Base-by-base conservation (phyloP, 257 asterid genomes). In the Ballota nigra region DNA sequence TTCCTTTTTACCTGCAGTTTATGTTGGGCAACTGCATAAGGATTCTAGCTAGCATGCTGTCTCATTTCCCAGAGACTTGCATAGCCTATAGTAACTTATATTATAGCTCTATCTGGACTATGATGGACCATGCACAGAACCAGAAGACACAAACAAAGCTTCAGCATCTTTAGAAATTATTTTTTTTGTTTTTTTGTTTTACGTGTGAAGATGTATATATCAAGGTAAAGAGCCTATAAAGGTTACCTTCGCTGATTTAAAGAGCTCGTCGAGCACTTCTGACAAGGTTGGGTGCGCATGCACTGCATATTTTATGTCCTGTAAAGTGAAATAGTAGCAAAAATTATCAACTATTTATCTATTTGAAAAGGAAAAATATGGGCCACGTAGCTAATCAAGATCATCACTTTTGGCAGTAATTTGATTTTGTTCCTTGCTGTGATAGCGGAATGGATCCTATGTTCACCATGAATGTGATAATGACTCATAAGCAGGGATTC, bases 251-350 rank as follows among this genome's bases (percentile, higher is more conserved):
- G 96, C 96, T 71, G 96, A 83, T 86, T 92, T 89, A 75, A 86
- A 92, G 79, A 92, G 96, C 71, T 92, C 98, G 51, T 92, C 98
- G 36, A 92, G 84, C 66, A 92, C 98, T 82, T 92, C 98, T 49
- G 98, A 92, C 85, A 92, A 83, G 72, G 98, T 92, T 67, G 98
- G 98, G 83, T 92, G 98, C 13, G 98, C 98, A 56, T 92, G 98
- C 77, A 92, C 96, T n/a, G 98, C 96, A 60, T 79, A 79, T 74
- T 92, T 92, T 45, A 92, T 71, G 81, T 92, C 98, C 98, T 92
- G 90, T 63, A 76, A 55, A 75, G 73, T 82, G 83, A 60, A 67
- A 75, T 22, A 74, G 72, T 33, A 60, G 72, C 49, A 66, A 49
- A 53, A 74, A 72, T 75, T 56, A 65, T 38, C 47, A 63, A 80